These are phyloP conservation scores for Rhodotorula sp. DNA, from an alignment of 1,284 basidiomycete species.

Conservation along the genomic window DNA sequence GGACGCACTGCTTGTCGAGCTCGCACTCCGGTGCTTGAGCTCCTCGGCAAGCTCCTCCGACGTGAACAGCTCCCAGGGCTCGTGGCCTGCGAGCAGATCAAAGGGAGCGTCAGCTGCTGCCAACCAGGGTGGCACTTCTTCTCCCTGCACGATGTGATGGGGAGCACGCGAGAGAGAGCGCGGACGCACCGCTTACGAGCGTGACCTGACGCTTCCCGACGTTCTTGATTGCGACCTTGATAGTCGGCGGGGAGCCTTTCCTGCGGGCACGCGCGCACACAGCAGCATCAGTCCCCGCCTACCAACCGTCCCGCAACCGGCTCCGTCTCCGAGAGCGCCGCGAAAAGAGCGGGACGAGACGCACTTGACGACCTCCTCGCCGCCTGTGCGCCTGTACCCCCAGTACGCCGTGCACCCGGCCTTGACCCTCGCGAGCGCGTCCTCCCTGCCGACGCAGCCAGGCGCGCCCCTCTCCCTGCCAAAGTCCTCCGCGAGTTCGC, in stretches of 20 bases:
- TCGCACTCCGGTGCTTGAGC: conserved; percentile 71
- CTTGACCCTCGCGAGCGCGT: conserved; percentile 59
- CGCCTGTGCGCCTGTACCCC: conserved; percentile 54
- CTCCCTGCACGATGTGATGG: background rate
- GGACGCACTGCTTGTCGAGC: conserved; percentile 67
- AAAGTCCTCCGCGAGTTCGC: conserved; percentile 59
- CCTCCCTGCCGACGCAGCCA: conserved; percentile 65
- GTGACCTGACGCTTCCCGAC: conserved; percentile 69
- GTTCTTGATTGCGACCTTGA: conserved; percentile 68
- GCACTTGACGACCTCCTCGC: conserved; percentile 59
- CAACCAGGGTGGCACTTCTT: too few relatives aligned
- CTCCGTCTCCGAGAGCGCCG: too few relatives aligned
- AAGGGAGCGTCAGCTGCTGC: too few relatives aligned
- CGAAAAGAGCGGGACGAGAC: conserved; percentile 1
- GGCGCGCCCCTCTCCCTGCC: conserved; percentile 67
- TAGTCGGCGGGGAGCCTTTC: conserved; percentile 71
- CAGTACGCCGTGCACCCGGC: conserved; percentile 71
- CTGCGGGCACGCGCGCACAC: conserved; percentile 53
- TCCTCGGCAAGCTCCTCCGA: conserved; percentile 76
- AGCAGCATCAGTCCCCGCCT: too few relatives aligned
- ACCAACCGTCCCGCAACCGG: too few relatives aligned
- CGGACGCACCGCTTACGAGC: conserved; percentile 59
- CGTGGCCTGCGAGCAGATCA: conserved; percentile 62
- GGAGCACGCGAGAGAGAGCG: too few relatives aligned
- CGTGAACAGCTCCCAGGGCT: conserved; percentile 65